Evolutionary conservation across 164 flowering plant genomes (phyloP).

Genomic region (Magnolia changhungtana): DNA sequence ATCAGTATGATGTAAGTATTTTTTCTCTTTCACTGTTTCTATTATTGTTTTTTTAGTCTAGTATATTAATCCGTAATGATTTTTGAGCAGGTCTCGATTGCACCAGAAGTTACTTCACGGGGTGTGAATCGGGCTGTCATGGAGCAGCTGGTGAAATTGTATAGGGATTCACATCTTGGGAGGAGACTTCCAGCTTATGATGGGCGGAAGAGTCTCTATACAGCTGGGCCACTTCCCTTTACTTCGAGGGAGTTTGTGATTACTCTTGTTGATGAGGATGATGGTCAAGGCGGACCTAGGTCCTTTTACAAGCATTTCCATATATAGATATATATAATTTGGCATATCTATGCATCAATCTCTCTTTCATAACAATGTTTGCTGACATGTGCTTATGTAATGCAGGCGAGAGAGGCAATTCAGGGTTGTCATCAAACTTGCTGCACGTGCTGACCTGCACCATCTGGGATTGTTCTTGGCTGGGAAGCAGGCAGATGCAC

Average conservation of each 20-base stretch:
- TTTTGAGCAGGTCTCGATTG: slow-evolving; percentile 68
- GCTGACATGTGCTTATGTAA: background rate
- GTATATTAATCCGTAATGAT: background rate
- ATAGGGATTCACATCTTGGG: slow-evolving; percentile 79
- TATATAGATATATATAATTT: background rate
- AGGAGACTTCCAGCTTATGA: slow-evolving; percentile 93
- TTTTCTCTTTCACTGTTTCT: background rate
- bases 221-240: slow-evolving; percentile 97
- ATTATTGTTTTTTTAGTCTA: background rate
- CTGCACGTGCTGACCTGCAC: slow-evolving; percentile 90
- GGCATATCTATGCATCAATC: background rate
- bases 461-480: slow-evolving; percentile 78
- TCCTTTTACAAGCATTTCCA: slow-evolving; percentile 8
- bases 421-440: slow-evolving; percentile 77
- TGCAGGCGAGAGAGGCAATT: slow-evolving; percentile 75
- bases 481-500: slow-evolving; percentile 93
- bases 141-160: slow-evolving; percentile 59
- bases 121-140: slow-evolving; percentile 91
- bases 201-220: slow-evolving; percentile 91
- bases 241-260: slow-evolving; percentile 60
- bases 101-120: slow-evolving; percentile 80
- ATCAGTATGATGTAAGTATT: slow-evolving; percentile 74
- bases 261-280: slow-evolving; percentile 76
- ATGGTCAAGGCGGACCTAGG: slow-evolving; percentile 70
- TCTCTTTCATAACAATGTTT: background rate